A percentile compares a stretch with the other conserved stretches of the same genome.
Conservation (phyloP, 306 rosid genomes). For the Abrus pulchellus region DNA sequence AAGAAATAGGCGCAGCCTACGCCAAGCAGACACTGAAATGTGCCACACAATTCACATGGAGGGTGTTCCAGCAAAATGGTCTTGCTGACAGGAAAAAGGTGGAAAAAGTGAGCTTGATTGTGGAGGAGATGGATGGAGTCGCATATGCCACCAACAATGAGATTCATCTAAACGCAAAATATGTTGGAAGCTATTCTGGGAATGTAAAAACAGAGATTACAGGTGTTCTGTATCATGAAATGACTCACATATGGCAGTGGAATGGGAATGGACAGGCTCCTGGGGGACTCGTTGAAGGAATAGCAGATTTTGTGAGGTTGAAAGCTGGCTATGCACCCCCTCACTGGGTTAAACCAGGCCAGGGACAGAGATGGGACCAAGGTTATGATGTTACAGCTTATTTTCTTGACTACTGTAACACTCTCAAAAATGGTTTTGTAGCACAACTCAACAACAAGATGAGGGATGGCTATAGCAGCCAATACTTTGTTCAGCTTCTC, state of each 20-base stretch:
- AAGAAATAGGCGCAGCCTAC: too few relatives aligned
- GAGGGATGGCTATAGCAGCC: constrained; percentile 48
- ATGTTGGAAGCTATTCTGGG: constrained; percentile 49
- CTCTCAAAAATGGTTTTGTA: constrained; percentile 55
- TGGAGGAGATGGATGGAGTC: constrained; percentile 48
- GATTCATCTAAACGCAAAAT: constrained; percentile 53
- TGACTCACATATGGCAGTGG: constrained; percentile 73
- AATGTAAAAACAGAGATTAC: constrained; percentile 53
- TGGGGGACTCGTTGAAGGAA: constrained; percentile 59
- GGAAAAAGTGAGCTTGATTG: constrained; percentile 8
- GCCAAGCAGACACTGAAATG: background rate
- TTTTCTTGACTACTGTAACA: constrained; percentile 63
- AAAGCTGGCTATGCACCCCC: constrained; percentile 50
- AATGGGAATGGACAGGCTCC: constrained; percentile 51
- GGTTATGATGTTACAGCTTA: constrained; percentile 60
- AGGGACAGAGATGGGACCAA: constrained; percentile 57
- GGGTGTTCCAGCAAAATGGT: constrained; percentile 10
- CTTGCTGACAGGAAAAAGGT: constrained; percentile 37
- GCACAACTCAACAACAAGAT: constrained; percentile 55
- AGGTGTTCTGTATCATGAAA: constrained; percentile 64
- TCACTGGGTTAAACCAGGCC: constrained; percentile 48
- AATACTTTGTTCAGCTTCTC: constrained; percentile 48
- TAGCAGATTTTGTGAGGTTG: constrained; percentile 63
- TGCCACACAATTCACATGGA: constrained; percentile 47
- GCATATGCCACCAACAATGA: constrained; percentile 50